Base-by-base conservation (phyloP, 1,284 basidiomycete species). In the Ceratobasidium sp. region DNA sequence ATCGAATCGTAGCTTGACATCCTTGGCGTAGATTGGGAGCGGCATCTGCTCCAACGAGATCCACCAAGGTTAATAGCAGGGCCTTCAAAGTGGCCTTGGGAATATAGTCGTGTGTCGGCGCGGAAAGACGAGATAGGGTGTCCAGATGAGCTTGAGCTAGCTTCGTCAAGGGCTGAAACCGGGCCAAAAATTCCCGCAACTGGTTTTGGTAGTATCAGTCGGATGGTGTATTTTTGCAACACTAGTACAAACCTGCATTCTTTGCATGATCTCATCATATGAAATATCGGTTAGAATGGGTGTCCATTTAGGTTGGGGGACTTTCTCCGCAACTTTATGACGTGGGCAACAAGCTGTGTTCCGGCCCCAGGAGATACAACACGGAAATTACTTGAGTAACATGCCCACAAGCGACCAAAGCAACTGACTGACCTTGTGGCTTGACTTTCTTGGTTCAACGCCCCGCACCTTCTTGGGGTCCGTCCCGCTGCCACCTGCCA, bases 201-300 rank as follows among this genome's bases (percentile, higher is more conserved):
- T 64, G 8, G 31, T 43, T 38, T 29, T 20, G 32, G 22, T 4
- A 22, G 17, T 25, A 42, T 35, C n/a, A 35, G n/a, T 52, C 47
- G 20, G 29, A 7, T 12, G 22, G 8, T 17, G 45, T 15, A 20
- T 20, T 10, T 8, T 6, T 22, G 49, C 3, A 2, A 52, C 20
- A 22, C 20, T 20, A 25, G 15, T 12, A 49, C 60, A 35, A 17
- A 52, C 60, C 20, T 64, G 60, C 32, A 64, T 64, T 27, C 60
- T 64, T 42, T 64, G 43, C 60, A 64, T 64, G 31, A 64, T 52
- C 49, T 64, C 60, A 52, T 64, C 60, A 42, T 52, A 64, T 20
- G 49, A 50, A 35, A 42, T 38, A 29, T 47, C 49, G 32, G 49
- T 52, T 50, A 47, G 35, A 42, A 64, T 64, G 7, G 45, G 49